A percentile compares a stretch with the other conserved stretches of the same genome.
Evolutionary conservation across 78 protist species (phyloP).

Genomic region (Anaeramoeba flamelloides): DNA sequence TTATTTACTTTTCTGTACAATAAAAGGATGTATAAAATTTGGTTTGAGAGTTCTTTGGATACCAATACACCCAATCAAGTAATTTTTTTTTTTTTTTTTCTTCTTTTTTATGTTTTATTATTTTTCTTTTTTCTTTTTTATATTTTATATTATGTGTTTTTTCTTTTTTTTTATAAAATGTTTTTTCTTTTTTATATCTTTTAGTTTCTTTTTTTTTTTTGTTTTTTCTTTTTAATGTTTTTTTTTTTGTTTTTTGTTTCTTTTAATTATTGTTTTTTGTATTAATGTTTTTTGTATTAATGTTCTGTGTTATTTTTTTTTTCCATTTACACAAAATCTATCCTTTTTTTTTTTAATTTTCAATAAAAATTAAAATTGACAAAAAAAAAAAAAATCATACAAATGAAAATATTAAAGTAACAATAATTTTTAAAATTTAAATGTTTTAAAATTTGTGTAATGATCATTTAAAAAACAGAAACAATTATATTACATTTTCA

Average conservation of each 20-base stretch:
- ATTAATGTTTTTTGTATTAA: background rate
- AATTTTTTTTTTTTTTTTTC: background rate
- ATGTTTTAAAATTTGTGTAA: too few species aligned
- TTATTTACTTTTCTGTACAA: slow-evolving; percentile 39
- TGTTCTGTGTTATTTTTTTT: background rate
- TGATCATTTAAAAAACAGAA: too few species aligned
- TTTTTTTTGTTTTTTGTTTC: background rate
- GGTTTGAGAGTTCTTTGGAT: slow-evolving; percentile 56
- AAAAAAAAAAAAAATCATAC: too few species aligned
- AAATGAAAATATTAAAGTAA: too few species aligned
- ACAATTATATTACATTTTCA: too few species aligned
- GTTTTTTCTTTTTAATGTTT: background rate
- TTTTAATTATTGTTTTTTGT: background rate
- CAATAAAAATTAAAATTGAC: too few species aligned
- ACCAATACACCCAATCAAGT: slow-evolving; percentile 63
- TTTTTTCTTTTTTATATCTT: background rate
- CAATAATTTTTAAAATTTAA: too few species aligned
- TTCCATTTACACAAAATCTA: background rate
- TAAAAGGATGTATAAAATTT: slow-evolving; percentile 63
- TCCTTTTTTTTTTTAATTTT: background rate
- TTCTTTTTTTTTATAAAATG: background rate
- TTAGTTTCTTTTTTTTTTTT: background rate
- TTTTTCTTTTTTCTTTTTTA: background rate
- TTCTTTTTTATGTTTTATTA: background rate
- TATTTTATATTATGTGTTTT: background rate